A percentile compares a stretch with the other conserved stretches of the same genome.
Evolutionary conservation across 1,139 yeast species (phyloP).

Genomic region (Saccharomyces pastorianus): DNA sequence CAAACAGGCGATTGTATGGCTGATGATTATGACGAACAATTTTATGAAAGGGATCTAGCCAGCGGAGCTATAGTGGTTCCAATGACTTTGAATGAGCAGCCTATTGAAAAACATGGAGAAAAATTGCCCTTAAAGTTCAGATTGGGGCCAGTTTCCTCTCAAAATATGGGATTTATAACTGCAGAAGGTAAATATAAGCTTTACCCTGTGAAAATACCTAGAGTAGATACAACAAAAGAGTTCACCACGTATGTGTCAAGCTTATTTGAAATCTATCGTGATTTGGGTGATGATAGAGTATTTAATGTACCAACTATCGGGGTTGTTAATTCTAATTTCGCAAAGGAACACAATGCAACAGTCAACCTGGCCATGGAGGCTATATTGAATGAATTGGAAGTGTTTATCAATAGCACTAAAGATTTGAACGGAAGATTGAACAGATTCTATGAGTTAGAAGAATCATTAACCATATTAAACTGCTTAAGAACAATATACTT

Average conservation of each 20-base stretch:
- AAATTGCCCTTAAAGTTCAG: constrained; percentile 36
- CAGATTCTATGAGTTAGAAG: constrained; percentile 39
- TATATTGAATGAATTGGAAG: constrained; percentile 31
- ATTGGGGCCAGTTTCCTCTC: constrained; percentile 35
- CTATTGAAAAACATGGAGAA: constrained; percentile 21
- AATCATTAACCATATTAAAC: constrained; percentile 44
- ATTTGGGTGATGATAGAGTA: constrained; percentile 34
- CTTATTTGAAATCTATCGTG: constrained; percentile 34
- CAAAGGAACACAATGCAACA: constrained; percentile 29
- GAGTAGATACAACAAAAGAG: constrained; percentile 32
- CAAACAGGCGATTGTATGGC: not conserved
- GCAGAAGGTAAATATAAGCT: constrained; percentile 30
- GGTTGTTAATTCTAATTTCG: constrained; percentile 30
- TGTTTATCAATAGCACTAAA: constrained; percentile 23
- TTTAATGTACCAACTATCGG: constrained; percentile 35
- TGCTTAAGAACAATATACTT: constrained; percentile 51
- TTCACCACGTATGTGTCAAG: constrained; percentile 35
- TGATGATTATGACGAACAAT: constrained; percentile 5
- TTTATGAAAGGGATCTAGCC: constrained; percentile 28
- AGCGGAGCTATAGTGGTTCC: constrained; percentile 36
- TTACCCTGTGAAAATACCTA: constrained; percentile 36
- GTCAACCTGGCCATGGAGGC: constrained; percentile 33
- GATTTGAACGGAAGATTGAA: constrained; percentile 12
- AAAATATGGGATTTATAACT: constrained; percentile 37
- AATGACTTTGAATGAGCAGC: constrained; percentile 18